Conservation (phyloP, 495 filamentous ascomycete species). For the Trichoderma erinaceum region DNA sequence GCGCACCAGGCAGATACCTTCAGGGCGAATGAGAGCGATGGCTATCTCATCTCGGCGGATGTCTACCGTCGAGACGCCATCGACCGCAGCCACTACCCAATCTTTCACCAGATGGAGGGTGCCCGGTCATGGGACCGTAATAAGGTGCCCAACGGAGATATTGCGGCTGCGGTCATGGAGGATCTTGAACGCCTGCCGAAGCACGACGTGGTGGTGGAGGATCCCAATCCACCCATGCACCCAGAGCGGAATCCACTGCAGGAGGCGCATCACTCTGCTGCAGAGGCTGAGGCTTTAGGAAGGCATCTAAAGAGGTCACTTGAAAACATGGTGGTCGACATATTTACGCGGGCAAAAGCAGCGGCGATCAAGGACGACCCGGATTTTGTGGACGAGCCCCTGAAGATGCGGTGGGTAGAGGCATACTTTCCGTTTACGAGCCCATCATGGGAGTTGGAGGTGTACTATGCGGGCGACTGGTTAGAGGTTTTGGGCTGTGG, state of each 20-base stretch:
- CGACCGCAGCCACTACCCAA: conserved; percentile 88
- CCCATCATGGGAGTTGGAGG: conserved; percentile 92
- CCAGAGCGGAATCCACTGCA: conserved; percentile 81
- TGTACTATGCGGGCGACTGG: conserved; percentile 93
- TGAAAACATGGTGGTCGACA: conserved; percentile 80
- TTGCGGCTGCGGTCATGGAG: conserved; percentile 56
- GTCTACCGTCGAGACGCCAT: conserved; percentile 94
- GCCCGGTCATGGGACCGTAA: conserved; percentile 80
- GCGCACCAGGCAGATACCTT: conserved; percentile 91
- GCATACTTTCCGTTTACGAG: conserved; percentile 96
- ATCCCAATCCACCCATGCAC: conserved; percentile 76
- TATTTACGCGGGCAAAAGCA: conserved; percentile 72
- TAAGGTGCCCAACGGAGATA: conserved; percentile 49
- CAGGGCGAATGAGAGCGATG: conserved; percentile 60
- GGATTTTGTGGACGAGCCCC: conserved; percentile 51
- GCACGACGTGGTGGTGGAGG: conserved; percentile 70
- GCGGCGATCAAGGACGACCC: conserved; percentile 52
- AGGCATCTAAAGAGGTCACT: conserved; percentile 85
- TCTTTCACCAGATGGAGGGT: conserved; percentile 99
- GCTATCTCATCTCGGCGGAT: conserved; percentile 89
- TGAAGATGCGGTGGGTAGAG: conserved; percentile 89
- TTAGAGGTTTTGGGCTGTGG: conserved; percentile 91
- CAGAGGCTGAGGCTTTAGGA: conserved; percentile 76
- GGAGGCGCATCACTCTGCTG: conserved; percentile 55
- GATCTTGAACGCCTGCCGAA: conserved; percentile 64